Percentiles rank a stretch among this genome's conserved stretches.
Conservation (phyloP, 176 grass and related monocot species). For the Areca catechu region DNA sequence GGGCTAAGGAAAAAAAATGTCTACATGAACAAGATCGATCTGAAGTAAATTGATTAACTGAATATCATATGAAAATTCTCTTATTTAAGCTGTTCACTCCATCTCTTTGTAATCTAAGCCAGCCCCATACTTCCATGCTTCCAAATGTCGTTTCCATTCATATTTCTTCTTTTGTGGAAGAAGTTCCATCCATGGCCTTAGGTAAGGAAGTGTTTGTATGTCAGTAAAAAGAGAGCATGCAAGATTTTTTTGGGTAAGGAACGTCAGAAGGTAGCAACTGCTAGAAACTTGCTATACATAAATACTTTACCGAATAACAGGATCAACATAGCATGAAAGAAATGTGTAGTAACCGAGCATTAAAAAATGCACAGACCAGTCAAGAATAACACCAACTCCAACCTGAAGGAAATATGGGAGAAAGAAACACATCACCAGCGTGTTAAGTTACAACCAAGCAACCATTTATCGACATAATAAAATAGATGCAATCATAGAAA, state of each 20-base stretch:
- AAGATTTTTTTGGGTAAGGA: background rate
- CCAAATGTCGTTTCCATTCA: slow-evolving; percentile 65
- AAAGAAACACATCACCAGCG: background rate
- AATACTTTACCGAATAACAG: slow-evolving; percentile 34
- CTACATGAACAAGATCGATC: too few relatives aligned
- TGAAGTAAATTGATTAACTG: too few relatives aligned
- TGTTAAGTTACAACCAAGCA: background rate
- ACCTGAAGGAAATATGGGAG: slow-evolving; percentile 37
- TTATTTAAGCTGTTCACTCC: background rate
- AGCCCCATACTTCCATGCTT: slow-evolving; percentile 93
- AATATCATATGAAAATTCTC: too few relatives aligned
- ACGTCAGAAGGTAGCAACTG: background rate
- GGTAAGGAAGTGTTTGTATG: background rate
- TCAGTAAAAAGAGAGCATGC: slow-evolving; percentile 8
- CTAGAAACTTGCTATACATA: slow-evolving; percentile 11
- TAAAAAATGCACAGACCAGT: slow-evolving; percentile 79
- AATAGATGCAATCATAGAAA: background rate
- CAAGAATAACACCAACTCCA: slow-evolving; percentile 69
- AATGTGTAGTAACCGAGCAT: slow-evolving; percentile 92
- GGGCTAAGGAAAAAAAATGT: too few relatives aligned
- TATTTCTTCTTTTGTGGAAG: slow-evolving; percentile 56
- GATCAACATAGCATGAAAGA: slow-evolving; percentile 57
- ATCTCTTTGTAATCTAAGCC: slow-evolving; percentile 75
- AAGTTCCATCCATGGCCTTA: slow-evolving; percentile 65
- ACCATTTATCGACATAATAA: background rate